phyloP scores from a whole-genome alignment of 352 stramenopile species.

The Hyaloperonospora arabidopsidis region DNA sequence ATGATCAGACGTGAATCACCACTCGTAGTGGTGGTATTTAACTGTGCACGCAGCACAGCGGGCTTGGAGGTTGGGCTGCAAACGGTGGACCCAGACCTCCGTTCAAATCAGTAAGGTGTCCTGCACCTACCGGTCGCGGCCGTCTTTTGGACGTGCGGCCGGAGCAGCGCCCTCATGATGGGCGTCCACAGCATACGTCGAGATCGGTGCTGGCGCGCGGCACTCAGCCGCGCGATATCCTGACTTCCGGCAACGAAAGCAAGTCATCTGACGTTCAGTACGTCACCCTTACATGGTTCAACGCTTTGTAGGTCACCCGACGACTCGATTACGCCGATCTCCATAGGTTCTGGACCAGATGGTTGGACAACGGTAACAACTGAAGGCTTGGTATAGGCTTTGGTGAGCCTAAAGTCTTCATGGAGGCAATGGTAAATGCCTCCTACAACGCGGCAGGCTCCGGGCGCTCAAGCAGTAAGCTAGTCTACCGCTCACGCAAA shows the following conservation, averaged over 20 bases:
- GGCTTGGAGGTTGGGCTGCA: too few species aligned
- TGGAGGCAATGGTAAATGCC: constrained; percentile 9
- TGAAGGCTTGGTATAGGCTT: neutral
- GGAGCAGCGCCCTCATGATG: neutral
- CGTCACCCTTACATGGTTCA: neutral
- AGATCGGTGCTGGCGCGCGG: too few species aligned
- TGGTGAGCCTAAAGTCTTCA: constrained; percentile 11
- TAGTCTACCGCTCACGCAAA: constrained; percentile 3
- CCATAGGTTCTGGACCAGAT: too few species aligned
- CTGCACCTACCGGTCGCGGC: neutral
- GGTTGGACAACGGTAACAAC: too few species aligned
- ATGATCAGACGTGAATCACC: too few species aligned
- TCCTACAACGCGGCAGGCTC: constrained; percentile 9
- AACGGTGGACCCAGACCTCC: too few species aligned
- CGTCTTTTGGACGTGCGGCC: neutral
- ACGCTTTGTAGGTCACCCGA: neutral
- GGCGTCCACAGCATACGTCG: too few species aligned
- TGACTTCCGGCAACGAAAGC: neutral
- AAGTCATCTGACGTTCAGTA: neutral
- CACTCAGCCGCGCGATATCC: too few species aligned
- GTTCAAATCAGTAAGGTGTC: too few species aligned
- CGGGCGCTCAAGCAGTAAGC: neutral
- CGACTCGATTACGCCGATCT: too few species aligned
- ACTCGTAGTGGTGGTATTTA: too few species aligned
- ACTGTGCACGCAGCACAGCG: too few species aligned